These are phyloP conservation scores for Rubroboletus satanas DNA, from an alignment of 768 basidiomycete genomes.

Conservation along the genomic window DNA sequence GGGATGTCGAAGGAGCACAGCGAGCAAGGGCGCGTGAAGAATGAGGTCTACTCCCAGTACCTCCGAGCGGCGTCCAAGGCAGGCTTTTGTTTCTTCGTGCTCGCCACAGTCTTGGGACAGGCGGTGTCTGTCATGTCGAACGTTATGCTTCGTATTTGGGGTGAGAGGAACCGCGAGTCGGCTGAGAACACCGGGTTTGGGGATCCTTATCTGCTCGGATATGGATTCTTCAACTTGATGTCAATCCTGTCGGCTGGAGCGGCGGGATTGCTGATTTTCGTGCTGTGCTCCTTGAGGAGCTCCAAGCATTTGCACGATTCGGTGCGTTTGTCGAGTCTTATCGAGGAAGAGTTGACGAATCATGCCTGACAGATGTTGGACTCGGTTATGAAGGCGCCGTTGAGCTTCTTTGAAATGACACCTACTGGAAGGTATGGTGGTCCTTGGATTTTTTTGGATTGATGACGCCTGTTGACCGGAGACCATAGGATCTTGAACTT, in stretches of 20 bases:
- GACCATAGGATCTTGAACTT: constrained; percentile 72
- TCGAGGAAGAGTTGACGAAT: not conserved
- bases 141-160: constrained; percentile 74
- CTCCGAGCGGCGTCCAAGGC: constrained; percentile 71
- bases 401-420: constrained; percentile 88
- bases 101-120: constrained; percentile 55
- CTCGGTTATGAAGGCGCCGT: constrained; percentile 76
- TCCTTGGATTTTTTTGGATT: not conserved
- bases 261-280: constrained; percentile 66
- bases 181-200: constrained; percentile 57
- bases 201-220: constrained; percentile 54
- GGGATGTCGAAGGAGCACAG: constrained; percentile 66
- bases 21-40: constrained; percentile 80
- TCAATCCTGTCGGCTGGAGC: constrained; percentile 51
- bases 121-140: constrained; percentile 56
- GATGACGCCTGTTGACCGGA: not conserved
- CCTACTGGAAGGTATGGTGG: constrained; percentile 69
- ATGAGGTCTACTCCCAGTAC: constrained; percentile 71
- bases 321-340: constrained; percentile 37
- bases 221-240: constrained; percentile 64
- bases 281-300: constrained; percentile 71
- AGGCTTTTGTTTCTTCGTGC: constrained; percentile 66
- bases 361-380: constrained; percentile 59
- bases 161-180: constrained; percentile 64
- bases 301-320: constrained; percentile 73